These are phyloP conservation scores for Saccharomyces hybrid DNA, from an alignment of 1,139 yeast genomes.

Conservation along the genomic window DNA sequence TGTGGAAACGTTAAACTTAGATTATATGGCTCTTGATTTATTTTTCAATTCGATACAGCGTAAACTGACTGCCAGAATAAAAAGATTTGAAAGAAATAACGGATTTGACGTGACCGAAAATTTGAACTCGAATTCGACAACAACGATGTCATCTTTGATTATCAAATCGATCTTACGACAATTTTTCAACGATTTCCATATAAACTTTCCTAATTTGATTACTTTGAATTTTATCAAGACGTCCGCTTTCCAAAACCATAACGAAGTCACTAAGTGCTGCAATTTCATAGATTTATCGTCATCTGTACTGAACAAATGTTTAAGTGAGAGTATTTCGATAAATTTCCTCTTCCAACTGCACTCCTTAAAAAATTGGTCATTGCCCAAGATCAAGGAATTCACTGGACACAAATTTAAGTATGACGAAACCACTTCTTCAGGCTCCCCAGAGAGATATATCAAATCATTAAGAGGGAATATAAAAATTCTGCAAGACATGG, in stretches of 20 bases:
- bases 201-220: slow-evolving; percentile 12
- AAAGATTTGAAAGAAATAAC: background rate
- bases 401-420: slow-evolving; percentile 25
- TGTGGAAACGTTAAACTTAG: slow-evolving; percentile 9
- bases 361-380: slow-evolving; percentile 22
- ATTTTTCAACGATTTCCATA: slow-evolving; percentile 9
- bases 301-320: slow-evolving; percentile 14
- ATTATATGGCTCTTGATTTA: slow-evolving; percentile 18
- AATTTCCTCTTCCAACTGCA: slow-evolving; percentile 17
- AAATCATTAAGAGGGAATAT: slow-evolving; percentile 15
- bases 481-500: slow-evolving; percentile 14
- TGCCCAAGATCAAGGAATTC: slow-evolving; percentile 17
- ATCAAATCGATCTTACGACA: slow-evolving; percentile 10
- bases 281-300: slow-evolving; percentile 23
- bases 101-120: background rate
- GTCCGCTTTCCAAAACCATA: slow-evolving; percentile 1
- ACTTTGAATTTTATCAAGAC: slow-evolving; percentile 11
- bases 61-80: slow-evolving; percentile 1
- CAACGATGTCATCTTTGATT: background rate
- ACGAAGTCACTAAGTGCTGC: slow-evolving; percentile 13
- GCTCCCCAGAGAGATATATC: slow-evolving; percentile 13
- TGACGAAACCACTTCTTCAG: slow-evolving; percentile 16
- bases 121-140: background rate
- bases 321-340: slow-evolving; percentile 10
- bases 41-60: slow-evolving; percentile 13